A percentile compares a stretch with the other conserved stretches of the same genome.
These are phyloP conservation scores for Diaporthe sp. DNA, from an alignment of 2,329 filamentous ascomycete genomes.

Conservation along the genomic window DNA sequence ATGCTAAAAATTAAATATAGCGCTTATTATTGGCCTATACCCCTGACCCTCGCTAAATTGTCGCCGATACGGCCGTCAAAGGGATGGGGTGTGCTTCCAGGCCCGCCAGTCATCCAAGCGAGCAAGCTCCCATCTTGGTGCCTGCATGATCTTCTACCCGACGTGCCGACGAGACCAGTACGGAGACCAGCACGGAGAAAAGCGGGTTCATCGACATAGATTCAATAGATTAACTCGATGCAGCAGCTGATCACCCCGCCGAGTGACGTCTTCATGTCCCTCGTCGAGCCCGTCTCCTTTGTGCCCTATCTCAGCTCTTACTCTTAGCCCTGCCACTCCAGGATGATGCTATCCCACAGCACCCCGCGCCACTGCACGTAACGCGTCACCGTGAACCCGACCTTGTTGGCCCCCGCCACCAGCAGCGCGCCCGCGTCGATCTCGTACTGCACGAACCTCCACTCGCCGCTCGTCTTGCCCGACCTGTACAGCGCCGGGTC, in stretches of 20 bases:
- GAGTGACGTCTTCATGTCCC: background rate
- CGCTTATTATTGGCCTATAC: too few relatives aligned
- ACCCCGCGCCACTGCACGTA: conserved; percentile 48
- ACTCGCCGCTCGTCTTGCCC: conserved; percentile 61
- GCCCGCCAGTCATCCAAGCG: background rate
- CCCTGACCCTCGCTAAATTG: too few relatives aligned
- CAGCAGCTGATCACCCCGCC: background rate
- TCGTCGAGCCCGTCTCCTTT: background rate
- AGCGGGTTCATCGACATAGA: conserved; percentile 2
- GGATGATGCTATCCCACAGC: conserved; percentile 48
- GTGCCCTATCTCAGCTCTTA: background rate
- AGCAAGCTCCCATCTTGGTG: background rate
- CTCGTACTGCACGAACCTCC: conserved; percentile 58
- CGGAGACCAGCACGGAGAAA: background rate
- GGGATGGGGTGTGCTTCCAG: background rate
- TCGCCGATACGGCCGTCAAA: too few relatives aligned
- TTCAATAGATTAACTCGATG: background rate
- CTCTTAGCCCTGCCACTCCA: conserved; percentile 46
- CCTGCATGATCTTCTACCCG: background rate
- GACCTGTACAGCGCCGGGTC: conserved; percentile 63
- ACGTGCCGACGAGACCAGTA: background rate
- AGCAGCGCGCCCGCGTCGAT: conserved; percentile 43
- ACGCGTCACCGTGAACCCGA: conserved; percentile 46
- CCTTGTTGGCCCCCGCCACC: conserved; percentile 45
- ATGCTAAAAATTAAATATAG: too few relatives aligned